Evolutionary conservation across 768 basidiomycete species (phyloP).

Genomic region (Mrakia frigida): DNA sequence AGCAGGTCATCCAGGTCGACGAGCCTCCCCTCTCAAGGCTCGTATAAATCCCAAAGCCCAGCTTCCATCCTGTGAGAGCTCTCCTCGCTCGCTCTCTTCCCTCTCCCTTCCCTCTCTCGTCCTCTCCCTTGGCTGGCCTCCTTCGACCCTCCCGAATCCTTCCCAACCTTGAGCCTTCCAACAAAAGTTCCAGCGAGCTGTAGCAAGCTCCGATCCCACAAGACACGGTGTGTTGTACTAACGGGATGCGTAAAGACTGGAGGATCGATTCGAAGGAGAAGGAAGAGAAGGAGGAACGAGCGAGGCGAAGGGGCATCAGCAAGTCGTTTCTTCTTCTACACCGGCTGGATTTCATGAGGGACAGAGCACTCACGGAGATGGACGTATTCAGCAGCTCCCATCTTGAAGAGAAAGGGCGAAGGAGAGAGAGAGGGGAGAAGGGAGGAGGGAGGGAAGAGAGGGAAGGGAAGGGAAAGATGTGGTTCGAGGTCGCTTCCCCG

Average conservation of each 20-base stretch:
- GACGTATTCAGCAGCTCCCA: constrained; percentile 21
- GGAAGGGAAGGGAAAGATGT: too few species aligned
- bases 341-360: neutral
- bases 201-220: neutral
- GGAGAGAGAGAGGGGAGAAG: neutral
- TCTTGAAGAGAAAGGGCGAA: neutral
- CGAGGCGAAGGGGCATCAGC: constrained; percentile 23
- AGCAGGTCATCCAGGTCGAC: too few species aligned
- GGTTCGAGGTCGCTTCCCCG: too few species aligned
- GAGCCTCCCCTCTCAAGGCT: too few species aligned
- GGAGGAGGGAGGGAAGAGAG: too few species aligned
- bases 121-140: neutral
- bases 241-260: constrained; percentile 36
- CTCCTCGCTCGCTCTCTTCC: neutral
- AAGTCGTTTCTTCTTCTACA: neutral
- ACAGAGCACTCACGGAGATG: constrained; percentile 6
- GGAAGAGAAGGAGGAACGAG: neutral
- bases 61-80: neutral
- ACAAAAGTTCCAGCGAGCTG: neutral
- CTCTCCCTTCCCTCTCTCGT: neutral
- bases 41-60: neutral
- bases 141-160: neutral
- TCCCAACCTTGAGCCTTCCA: too few species aligned
- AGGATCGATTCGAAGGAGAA: neutral
- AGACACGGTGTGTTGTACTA: neutral